phyloP scores from a whole-genome alignment of 768 basidiomycete species.

The Lactifluus hygrophoroides region DNA sequence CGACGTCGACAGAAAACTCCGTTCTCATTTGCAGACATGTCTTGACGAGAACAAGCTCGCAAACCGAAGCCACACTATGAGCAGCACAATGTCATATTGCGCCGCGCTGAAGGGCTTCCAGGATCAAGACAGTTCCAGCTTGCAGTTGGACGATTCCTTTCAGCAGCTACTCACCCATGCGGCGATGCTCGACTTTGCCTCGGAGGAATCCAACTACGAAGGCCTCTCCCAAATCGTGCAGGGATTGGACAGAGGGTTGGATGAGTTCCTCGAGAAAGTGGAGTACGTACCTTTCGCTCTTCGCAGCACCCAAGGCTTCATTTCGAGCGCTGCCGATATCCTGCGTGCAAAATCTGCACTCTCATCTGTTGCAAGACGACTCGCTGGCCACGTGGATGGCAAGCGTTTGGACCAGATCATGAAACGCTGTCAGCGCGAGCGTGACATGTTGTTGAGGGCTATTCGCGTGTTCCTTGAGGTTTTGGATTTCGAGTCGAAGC shows the following conservation, averaged over 20 bases:
- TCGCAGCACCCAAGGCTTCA: conserved; percentile 3
- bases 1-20: not conserved
- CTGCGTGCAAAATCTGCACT: not conserved
- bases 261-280: conserved; percentile 7
- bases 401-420: not conserved
- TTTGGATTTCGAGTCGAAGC: conserved; percentile 4
- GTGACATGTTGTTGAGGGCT: conserved; percentile 6
- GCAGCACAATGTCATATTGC: conserved; percentile 7
- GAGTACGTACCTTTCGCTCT: conserved; percentile 1
- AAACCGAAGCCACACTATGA: conserved; percentile 9
- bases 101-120: conserved; percentile 9
- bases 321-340: conserved; percentile 6
- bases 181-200: conserved; percentile 6
- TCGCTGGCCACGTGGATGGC: not conserved
- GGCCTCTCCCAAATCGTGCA: conserved; percentile 3
- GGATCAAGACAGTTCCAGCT: not conserved
- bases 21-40: conserved; percentile 8
- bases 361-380: not conserved
- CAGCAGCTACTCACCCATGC: conserved; percentile 8
- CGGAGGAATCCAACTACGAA: not conserved
- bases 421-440: conserved; percentile 3
- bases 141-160: not conserved
- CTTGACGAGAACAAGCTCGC: conserved; percentile 14
- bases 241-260: conserved; percentile 9
- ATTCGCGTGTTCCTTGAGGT: conserved; percentile 11